These are phyloP conservation scores for Isochrysis galbana DNA, from an alignment of 78 protist species.

Conservation along the genomic window DNA sequence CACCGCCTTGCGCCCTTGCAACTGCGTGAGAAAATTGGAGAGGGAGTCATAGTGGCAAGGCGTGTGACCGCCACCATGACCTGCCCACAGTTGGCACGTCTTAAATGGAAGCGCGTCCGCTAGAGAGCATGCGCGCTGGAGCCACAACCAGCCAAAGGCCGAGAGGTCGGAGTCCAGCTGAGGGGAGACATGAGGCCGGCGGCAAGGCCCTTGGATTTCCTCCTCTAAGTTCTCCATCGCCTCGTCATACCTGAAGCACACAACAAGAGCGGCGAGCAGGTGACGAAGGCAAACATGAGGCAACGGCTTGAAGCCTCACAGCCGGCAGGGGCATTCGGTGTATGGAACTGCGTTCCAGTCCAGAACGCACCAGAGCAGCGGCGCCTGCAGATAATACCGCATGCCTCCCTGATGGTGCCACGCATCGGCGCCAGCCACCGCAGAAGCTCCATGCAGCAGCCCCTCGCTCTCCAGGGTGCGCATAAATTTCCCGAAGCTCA, in stretches of 20 bases:
- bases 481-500: background rate
- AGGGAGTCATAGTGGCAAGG: conserved; percentile 2
- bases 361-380: background rate
- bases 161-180: background rate
- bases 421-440: background rate
- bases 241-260: background rate
- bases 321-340: no score
- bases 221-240: background rate
- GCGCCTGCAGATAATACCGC: background rate
- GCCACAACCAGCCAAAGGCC: background rate
- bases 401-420: no score
- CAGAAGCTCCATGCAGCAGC: no score
- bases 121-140: background rate
- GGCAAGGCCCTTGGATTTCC: background rate
- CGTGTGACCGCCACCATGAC: background rate
- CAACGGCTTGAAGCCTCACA: no score
- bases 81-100: background rate
- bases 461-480: background rate
- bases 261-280: no score
- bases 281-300: no score
- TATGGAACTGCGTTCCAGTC: no score
- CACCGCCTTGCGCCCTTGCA: background rate
- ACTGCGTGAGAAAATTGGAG: conserved; percentile 5
- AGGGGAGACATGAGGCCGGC: background rate
- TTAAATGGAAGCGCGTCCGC: background rate